Evolutionary conservation across 768 basidiomycete species (phyloP).

Genomic region (Suillus subalutaceus): DNA sequence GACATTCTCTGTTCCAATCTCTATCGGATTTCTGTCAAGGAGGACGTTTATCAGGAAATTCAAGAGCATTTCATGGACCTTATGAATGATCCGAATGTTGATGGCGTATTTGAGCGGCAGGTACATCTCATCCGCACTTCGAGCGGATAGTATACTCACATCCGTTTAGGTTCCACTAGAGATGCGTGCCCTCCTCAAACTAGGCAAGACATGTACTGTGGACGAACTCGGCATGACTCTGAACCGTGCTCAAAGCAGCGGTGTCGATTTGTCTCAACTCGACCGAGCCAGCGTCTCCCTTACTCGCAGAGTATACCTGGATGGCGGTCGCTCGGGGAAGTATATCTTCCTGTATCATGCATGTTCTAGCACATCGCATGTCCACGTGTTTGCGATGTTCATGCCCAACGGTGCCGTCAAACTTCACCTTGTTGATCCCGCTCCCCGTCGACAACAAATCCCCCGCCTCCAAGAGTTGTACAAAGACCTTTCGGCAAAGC

Average conservation of each 20-base stretch:
- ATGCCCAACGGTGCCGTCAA: slow-evolving; percentile 69
- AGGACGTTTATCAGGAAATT: slow-evolving; percentile 80
- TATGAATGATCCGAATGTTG: slow-evolving; percentile 91
- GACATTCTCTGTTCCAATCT: slow-evolving; percentile 77
- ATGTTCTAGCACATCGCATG: slow-evolving; percentile 65
- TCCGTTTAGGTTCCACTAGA: slow-evolving; percentile 72
- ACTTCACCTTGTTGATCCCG: slow-evolving; percentile 89
- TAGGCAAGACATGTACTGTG: slow-evolving; percentile 82
- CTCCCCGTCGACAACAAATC: slow-evolving; percentile 82
- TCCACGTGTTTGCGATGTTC: slow-evolving; percentile 91
- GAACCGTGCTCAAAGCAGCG: slow-evolving; percentile 78
- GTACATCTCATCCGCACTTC: slow-evolving; percentile 40
- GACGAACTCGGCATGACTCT: slow-evolving; percentile 71
- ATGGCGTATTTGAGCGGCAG: slow-evolving; percentile 94
- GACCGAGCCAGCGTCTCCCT: slow-evolving; percentile 61
- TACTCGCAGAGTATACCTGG: slow-evolving; percentile 70
- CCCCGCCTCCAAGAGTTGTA: slow-evolving; percentile 79
- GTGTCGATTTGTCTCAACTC: slow-evolving; percentile 84
- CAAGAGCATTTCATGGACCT: slow-evolving; percentile 92
- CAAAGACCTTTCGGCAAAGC: slow-evolving; percentile 58
- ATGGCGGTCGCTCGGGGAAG: slow-evolving; percentile 67
- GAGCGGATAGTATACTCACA: slow-evolving; percentile 3
- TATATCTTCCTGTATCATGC: slow-evolving; percentile 91
- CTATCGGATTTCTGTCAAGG: slow-evolving; percentile 81
- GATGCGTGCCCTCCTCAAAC: slow-evolving; percentile 76